Evolutionary conservation across 495 filamentous ascomycete species (phyloP).

Genomic region (Xylaria cubensis): DNA sequence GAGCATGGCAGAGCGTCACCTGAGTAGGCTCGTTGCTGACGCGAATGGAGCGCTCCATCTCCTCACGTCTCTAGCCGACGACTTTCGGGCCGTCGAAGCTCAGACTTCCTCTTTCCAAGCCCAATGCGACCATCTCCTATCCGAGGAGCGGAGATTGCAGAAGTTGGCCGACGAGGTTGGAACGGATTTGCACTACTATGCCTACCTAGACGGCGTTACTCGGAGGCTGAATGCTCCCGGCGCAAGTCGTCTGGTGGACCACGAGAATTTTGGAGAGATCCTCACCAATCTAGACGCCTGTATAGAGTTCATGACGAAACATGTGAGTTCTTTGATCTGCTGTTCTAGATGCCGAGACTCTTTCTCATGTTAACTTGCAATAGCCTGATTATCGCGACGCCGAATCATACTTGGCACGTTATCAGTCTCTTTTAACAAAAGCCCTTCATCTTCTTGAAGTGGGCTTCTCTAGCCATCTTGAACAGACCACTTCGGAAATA

Average conservation of each 20-base stretch:
- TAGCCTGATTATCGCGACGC: constrained; percentile 85
- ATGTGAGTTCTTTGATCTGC: constrained; percentile 60
- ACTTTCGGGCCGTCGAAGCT: constrained; percentile 83
- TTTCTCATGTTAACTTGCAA: constrained; percentile 35
- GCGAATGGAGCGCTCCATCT: constrained; percentile 75
- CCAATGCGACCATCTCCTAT: constrained; percentile 84
- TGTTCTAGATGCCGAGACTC: neutral
- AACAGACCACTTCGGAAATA: constrained; percentile 53
- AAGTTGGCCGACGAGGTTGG: constrained; percentile 80
- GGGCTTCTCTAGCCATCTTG: constrained; percentile 53
- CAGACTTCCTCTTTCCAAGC: constrained; percentile 91
- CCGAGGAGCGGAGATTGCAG: constrained; percentile 77
- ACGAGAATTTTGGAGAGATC: constrained; percentile 84
- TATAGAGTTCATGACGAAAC: constrained; percentile 84
- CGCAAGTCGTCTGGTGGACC: constrained; percentile 79
- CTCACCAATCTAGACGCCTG: constrained; percentile 84
- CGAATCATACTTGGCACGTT: constrained; percentile 85
- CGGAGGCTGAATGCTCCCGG: constrained; percentile 90
- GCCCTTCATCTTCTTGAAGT: constrained; percentile 61
- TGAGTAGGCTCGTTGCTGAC: constrained; percentile 78
- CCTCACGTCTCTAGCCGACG: constrained; percentile 76
- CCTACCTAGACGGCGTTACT: constrained; percentile 88
- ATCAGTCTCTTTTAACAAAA: constrained; percentile 76
- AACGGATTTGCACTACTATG: constrained; percentile 87
- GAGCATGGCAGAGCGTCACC: constrained; percentile 75